Conservation (phyloP, 2,329 filamentous ascomycete species). For the Hypomyces rosellus region DNA sequence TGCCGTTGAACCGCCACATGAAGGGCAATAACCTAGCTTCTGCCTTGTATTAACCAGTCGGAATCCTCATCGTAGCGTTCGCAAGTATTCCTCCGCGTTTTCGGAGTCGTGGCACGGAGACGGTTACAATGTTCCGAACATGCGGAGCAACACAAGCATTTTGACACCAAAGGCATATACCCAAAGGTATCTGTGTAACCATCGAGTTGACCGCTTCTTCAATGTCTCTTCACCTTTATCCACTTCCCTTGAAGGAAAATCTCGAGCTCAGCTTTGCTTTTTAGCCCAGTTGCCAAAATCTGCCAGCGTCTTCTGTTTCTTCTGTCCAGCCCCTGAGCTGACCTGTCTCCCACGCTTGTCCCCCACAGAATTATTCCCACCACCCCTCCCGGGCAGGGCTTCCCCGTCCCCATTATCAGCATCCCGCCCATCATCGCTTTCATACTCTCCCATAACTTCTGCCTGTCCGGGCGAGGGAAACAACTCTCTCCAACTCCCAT, state of each 20-base stretch:
- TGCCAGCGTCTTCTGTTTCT: conserved; percentile 23
- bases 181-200: no score
- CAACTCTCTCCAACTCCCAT: conserved; percentile 50
- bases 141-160: no score
- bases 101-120: no score
- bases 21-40: neutral
- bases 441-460: conserved; percentile 34
- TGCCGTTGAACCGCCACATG: no score
- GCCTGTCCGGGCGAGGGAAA: conserved; percentile 33
- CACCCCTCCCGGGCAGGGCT: conserved; percentile 7
- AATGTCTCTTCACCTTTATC: no score
- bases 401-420: conserved; percentile 25
- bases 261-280: neutral
- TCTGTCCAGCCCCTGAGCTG: conserved; percentile 9
- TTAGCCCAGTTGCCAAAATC: neutral
- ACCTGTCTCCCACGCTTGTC: conserved; percentile 20
- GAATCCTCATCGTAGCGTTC: no score
- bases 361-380: conserved; percentile 11
- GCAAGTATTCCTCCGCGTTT: no score
- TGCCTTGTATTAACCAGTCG: neutral
- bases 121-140: no score
- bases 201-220: no score
- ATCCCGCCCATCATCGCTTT: conserved; percentile 27
- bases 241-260: no score
- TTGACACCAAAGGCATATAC: no score